Evolutionary conservation across 164 flowering plant species (phyloP).

Genomic region (Santalum album): DNA sequence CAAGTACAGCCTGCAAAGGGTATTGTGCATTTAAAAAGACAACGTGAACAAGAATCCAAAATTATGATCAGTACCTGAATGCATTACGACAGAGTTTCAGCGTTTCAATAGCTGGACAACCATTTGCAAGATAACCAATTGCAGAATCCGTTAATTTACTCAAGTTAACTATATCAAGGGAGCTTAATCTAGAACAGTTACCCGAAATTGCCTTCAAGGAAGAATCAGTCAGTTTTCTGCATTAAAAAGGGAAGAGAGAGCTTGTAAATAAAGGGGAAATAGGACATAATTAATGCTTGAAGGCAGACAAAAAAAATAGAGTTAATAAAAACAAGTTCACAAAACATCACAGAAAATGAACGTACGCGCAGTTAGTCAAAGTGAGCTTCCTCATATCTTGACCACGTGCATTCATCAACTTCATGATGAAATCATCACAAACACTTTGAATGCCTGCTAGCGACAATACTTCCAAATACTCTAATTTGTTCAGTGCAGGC

Average conservation of each 20-base stretch:
- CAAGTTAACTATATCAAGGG: slow-evolving; percentile 55
- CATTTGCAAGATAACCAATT: slow-evolving; percentile 60
- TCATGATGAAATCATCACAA: slow-evolving; percentile 47
- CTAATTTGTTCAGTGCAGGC: slow-evolving; percentile 49
- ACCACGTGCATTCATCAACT: slow-evolving; percentile 35
- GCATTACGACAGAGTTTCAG: slow-evolving; percentile 48
- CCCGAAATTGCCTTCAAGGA: slow-evolving; percentile 54
- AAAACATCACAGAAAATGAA: not conserved
- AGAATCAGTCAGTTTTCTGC: slow-evolving; percentile 72
- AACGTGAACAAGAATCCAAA: not conserved
- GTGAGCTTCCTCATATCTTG: slow-evolving; percentile 55
- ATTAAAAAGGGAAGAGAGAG: slow-evolving; percentile 8
- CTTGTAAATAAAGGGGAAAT: not conserved
- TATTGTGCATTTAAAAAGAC: too few species aligned
- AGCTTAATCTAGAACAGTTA: slow-evolving; percentile 42
- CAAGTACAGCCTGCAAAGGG: too few species aligned
- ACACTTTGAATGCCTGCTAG: slow-evolving; percentile 46
- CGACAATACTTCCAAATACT: slow-evolving; percentile 61
- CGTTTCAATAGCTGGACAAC: slow-evolving; percentile 44
- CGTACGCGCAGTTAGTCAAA: slow-evolving; percentile 64
- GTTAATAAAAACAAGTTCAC: too few species aligned
- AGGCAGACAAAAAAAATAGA: not conserved
- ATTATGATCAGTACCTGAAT: slow-evolving; percentile 51
- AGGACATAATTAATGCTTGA: not conserved
- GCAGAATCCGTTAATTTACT: slow-evolving; percentile 61